A percentile compares a stretch with the other conserved stretches of the same genome.
phyloP scores from a whole-genome alignment of 495 filamentous ascomycete species.

The Hyaloscypha finlandica region DNA sequence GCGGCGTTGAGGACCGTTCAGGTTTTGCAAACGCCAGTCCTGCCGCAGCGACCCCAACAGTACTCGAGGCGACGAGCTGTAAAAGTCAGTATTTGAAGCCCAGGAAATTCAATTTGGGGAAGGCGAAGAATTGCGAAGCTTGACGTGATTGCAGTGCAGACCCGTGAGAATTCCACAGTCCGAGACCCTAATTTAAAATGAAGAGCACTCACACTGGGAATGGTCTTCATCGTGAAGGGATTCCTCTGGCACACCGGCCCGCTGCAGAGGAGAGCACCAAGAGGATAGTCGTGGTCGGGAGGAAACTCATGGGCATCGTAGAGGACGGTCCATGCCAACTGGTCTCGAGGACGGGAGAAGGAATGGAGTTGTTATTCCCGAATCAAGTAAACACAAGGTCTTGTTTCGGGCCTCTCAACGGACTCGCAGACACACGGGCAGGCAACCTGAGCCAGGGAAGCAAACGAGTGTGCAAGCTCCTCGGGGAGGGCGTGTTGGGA shows the following conservation, averaged over 20 bases:
- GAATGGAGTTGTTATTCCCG: constrained; percentile 7
- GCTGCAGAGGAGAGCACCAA: constrained; percentile 32
- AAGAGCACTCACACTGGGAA: constrained; percentile 61
- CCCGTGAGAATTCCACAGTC: constrained; percentile 11
- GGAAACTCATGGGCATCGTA: constrained; percentile 29
- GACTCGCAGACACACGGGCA: not conserved
- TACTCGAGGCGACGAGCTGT: constrained; percentile 59
- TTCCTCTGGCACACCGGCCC: constrained; percentile 35
- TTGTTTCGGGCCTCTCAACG: not conserved
- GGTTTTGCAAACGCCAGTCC: constrained; percentile 56
- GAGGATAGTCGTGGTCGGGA: constrained; percentile 29
- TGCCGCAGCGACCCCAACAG: constrained; percentile 59
- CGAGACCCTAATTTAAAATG: constrained; percentile 22
- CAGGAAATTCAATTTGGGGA: not conserved
- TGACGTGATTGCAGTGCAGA: not conserved
- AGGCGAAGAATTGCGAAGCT: not conserved
- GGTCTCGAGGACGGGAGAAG: constrained; percentile 17
- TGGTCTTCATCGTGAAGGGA: constrained; percentile 57
- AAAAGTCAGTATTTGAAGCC: constrained; percentile 13
- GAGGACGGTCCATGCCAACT: constrained; percentile 20
- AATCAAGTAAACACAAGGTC: constrained; percentile 16
- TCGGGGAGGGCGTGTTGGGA: not conserved
- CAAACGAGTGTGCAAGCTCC: constrained; percentile 1
- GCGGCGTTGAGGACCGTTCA: constrained; percentile 38
- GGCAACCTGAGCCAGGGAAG: not conserved